phyloP scores from a whole-genome alignment of 1,284 basidiomycete genomes.

The Amylostereum areolatum region DNA sequence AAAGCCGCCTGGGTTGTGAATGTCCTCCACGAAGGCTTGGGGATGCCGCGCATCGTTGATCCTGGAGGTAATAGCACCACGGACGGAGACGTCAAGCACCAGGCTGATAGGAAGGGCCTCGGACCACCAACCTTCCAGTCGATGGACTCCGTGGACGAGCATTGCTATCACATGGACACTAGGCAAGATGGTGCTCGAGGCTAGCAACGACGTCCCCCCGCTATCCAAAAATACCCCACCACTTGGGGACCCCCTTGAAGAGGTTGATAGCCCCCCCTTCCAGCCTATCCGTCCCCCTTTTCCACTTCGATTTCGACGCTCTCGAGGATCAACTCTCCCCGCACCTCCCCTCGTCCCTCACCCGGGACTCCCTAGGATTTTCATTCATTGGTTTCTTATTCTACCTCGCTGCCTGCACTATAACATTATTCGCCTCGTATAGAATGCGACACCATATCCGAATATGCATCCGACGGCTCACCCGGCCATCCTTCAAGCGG shows the following conservation, averaged over 20 bases:
- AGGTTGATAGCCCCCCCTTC: constrained; percentile 48
- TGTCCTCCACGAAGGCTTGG: constrained; percentile 93
- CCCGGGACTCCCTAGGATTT: constrained; percentile 60
- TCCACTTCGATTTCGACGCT: constrained; percentile 44
- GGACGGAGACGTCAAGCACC: constrained; percentile 58
- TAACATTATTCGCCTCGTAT: constrained; percentile 37
- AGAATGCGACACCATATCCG: constrained; percentile 54
- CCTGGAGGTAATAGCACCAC: constrained; percentile 67
- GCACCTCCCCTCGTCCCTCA: constrained; percentile 55
- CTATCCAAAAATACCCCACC: constrained; percentile 41
- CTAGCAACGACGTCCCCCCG: constrained; percentile 75
- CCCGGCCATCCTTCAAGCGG: constrained; percentile 32
- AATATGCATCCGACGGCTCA: constrained; percentile 38
- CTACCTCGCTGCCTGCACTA: constrained; percentile 36
- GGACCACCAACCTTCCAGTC: constrained; percentile 83
- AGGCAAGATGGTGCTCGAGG: constrained; percentile 97
- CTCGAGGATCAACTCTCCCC: constrained; percentile 59
- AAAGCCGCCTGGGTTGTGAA: constrained; percentile 99
- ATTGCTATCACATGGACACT: constrained; percentile 97
- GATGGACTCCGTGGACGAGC: constrained; percentile 84
- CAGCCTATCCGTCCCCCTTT: constrained; percentile 55
- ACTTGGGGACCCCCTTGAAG: constrained; percentile 64
- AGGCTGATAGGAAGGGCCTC: constrained; percentile 79
- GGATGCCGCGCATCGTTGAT: constrained; percentile 89
- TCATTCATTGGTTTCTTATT: constrained; percentile 57